Conservation (phyloP, 805 yeast species). For the Yueomyces sinensis region DNA sequence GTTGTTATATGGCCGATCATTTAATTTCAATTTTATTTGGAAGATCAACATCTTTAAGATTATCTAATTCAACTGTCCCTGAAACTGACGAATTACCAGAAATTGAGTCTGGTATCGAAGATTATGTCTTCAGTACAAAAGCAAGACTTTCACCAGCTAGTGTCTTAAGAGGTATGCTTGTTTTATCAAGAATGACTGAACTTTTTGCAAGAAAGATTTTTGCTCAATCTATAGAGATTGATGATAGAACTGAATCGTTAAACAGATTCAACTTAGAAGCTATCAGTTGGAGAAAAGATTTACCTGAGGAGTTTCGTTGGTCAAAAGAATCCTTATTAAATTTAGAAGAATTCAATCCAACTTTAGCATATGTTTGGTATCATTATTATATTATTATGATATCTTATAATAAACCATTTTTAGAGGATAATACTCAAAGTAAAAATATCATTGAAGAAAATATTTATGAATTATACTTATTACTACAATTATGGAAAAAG, state of each 20-base stretch:
- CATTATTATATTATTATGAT: slow-evolving; percentile 42
- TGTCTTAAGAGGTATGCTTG: slow-evolving; percentile 27
- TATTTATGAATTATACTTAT: slow-evolving; percentile 13
- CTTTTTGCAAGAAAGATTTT: slow-evolving; percentile 18
- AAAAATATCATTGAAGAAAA: slow-evolving; percentile 12
- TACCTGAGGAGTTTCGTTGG: slow-evolving; percentile 36
- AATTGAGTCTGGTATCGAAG: slow-evolving; percentile 41
- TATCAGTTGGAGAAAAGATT: slow-evolving; percentile 31
- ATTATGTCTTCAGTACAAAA: slow-evolving; percentile 29
- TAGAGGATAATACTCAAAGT: slow-evolving; percentile 16
- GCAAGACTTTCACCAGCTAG: slow-evolving; percentile 12
- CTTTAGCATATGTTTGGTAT: slow-evolving; percentile 33
- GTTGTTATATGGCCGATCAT: slow-evolving; percentile 47
- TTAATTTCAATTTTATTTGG: slow-evolving; percentile 42
- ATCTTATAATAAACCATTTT: slow-evolving; percentile 44
- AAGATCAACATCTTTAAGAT: slow-evolving; percentile 37
- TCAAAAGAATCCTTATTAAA: slow-evolving; percentile 23
- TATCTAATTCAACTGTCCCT: slow-evolving; percentile 44
- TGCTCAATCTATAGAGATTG: slow-evolving; percentile 13
- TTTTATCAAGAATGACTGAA: slow-evolving; percentile 24
- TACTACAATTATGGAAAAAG: slow-evolving; percentile 11
- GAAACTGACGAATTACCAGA: slow-evolving; percentile 45
- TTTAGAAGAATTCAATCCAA: slow-evolving; percentile 33
- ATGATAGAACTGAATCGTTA: slow-evolving; percentile 25
- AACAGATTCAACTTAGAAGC: slow-evolving; percentile 33